A percentile compares a stretch with the other conserved stretches of the same genome.
phyloP scores from a whole-genome alignment of 179 eudicot species.

The Gypsophila paniculata region DNA sequence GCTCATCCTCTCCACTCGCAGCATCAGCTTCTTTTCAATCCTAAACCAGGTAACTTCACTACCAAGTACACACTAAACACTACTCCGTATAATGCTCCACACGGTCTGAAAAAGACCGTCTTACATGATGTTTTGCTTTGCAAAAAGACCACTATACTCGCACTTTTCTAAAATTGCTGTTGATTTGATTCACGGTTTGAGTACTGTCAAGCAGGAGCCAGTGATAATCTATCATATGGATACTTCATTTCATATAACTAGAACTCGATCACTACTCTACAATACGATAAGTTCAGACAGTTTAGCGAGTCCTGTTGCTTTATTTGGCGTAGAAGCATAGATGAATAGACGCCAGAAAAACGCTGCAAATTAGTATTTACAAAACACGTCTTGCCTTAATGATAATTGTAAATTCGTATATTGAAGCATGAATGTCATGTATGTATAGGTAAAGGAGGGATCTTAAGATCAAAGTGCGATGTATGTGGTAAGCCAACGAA shows the following conservation, averaged over 20 bases:
- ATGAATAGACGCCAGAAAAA: background rate
- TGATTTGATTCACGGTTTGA: background rate
- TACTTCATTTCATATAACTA: background rate
- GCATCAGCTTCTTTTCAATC: slow-evolving; percentile 59
- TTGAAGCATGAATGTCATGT: background rate
- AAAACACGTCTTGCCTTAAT: background rate
- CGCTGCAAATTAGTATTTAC: background rate
- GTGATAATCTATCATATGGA: background rate
- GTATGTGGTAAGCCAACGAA: slow-evolving; percentile 61
- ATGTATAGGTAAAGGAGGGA: slow-evolving; percentile 46
- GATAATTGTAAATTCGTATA: background rate
- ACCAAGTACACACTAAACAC: background rate
- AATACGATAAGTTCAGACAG: no score
- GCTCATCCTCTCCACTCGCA: slow-evolving; percentile 78
- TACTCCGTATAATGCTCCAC: background rate
- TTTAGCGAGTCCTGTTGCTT: background rate
- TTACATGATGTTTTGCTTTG: no score
- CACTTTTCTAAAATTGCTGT: background rate
- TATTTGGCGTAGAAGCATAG: no score
- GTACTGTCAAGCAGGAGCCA: background rate
- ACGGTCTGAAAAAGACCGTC: no score
- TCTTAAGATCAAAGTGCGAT: slow-evolving; percentile 61
- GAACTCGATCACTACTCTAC: slow-evolving; percentile 1
- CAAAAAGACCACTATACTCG: no score
- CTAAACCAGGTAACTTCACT: slow-evolving; percentile 38